phyloP scores from a whole-genome alignment of 805 yeast species.

The Debaryomyces tyrocola region DNA sequence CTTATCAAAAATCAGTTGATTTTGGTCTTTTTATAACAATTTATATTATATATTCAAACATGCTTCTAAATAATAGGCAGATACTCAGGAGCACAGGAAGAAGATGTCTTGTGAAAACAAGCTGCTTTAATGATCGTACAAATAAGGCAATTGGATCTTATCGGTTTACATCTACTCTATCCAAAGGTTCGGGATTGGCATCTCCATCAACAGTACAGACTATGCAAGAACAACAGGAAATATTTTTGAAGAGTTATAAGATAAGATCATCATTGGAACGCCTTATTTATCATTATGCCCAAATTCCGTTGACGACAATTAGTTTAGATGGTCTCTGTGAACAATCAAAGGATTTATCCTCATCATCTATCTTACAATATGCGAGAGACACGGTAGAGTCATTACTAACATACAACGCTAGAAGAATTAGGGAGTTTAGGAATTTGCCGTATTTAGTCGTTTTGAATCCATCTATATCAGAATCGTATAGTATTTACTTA shows the following conservation, averaged over 20 bases:
- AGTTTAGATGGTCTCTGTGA: constrained; percentile 50
- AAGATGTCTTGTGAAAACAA: too few relatives aligned
- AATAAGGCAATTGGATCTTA: too few relatives aligned
- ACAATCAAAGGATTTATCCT: constrained; percentile 40
- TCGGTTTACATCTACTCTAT: too few relatives aligned
- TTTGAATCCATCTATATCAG: constrained; percentile 82
- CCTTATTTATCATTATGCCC: constrained; percentile 57
- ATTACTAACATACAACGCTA: constrained; percentile 63
- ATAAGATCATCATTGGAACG: constrained; percentile 59
- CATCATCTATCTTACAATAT: constrained; percentile 34
- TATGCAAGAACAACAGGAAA: constrained; percentile 20
- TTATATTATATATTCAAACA: too few relatives aligned
- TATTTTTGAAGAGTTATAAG: constrained; percentile 54
- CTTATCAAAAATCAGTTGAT: too few relatives aligned
- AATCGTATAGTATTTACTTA: constrained; percentile 71
- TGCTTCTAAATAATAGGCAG: too few relatives aligned
- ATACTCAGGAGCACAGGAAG: too few relatives aligned
- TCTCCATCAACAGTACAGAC: neutral
- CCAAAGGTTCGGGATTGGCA: too few relatives aligned
- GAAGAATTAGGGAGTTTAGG: constrained; percentile 68
- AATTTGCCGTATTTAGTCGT: constrained; percentile 80
- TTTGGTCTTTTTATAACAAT: too few relatives aligned
- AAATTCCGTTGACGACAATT: constrained; percentile 51
- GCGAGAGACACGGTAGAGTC: constrained; percentile 59
- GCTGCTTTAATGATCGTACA: too few relatives aligned